A percentile compares a stretch with the other conserved stretches of the same genome.
Evolutionary conservation across 345 rosid species (phyloP).

Genomic region (Boechera stricta): DNA sequence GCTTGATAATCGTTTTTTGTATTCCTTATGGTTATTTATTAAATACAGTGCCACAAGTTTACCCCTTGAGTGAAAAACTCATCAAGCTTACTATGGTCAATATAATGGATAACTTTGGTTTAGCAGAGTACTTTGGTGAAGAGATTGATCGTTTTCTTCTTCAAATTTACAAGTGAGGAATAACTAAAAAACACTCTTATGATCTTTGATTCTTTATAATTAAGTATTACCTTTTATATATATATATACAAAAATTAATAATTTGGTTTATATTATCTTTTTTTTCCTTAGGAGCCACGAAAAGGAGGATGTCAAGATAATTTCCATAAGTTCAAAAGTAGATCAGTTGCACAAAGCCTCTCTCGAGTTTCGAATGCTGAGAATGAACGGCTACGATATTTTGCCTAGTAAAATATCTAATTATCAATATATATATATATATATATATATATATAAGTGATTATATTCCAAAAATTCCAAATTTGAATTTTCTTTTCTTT

Average conservation of each 20-base stretch:
- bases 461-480: background rate
- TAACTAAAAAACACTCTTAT: background rate
- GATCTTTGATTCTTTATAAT: background rate
- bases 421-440: no score
- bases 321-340: slow-evolving; percentile 23
- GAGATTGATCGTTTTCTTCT: slow-evolving; percentile 51
- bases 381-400: slow-evolving; percentile 55
- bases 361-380: slow-evolving; percentile 56
- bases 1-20: background rate
- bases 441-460: background rate
- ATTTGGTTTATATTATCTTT: background rate
- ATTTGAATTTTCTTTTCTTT: background rate
- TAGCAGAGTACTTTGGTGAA: slow-evolving; percentile 52
- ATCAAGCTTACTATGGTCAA: slow-evolving; percentile 54
- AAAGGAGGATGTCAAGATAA: slow-evolving; percentile 13
- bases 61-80: slow-evolving; percentile 58
- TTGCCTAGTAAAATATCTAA: slow-evolving; percentile 51
- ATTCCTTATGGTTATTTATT: background rate
- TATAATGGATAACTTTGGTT: slow-evolving; percentile 56
- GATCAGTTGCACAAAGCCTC: slow-evolving; percentile 55
- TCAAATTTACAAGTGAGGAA: slow-evolving; percentile 51
- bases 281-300: slow-evolving; percentile 43
- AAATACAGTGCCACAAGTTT: slow-evolving; percentile 52
- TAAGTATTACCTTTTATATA: background rate
- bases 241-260: background rate